Conservation (phyloP, 495 filamentous ascomycete species). For the Xylaria venustula region DNA sequence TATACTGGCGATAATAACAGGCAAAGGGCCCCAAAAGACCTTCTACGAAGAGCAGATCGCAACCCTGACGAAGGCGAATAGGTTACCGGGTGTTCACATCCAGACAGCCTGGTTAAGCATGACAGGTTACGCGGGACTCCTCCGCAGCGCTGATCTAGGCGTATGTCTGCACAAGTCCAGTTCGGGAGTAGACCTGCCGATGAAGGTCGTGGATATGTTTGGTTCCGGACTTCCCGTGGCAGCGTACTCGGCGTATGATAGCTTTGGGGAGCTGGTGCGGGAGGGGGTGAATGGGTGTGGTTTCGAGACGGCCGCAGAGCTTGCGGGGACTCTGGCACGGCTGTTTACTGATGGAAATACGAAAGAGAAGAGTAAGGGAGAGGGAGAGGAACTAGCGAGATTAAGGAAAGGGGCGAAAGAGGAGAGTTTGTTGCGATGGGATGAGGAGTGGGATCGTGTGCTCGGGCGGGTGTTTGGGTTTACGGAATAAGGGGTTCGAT, state of each 20-base stretch:
- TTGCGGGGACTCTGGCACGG: conserved; percentile 57
- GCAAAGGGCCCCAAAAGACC: conserved; percentile 81
- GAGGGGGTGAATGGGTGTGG: conserved; percentile 84
- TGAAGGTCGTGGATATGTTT: conserved; percentile 99
- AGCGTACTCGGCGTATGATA: conserved; percentile 78
- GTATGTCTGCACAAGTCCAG: conserved; percentile 89
- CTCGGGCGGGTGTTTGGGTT: conserved; percentile 71
- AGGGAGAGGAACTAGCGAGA: conserved; percentile 50
- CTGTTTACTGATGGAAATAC: conserved; percentile 52
- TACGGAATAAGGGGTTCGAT: conserved; percentile 19
- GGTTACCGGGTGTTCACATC: conserved; percentile 66
- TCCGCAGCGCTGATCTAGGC: conserved; percentile 87
- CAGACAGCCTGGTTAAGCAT: conserved; percentile 79
- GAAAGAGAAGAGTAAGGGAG: no score
- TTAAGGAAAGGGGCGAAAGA: conserved; percentile 71
- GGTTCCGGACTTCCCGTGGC: conserved; percentile 88
- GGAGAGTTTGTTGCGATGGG: conserved; percentile 81
- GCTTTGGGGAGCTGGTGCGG: conserved; percentile 81
- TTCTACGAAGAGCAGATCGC: conserved; percentile 67
- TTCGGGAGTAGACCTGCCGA: conserved; percentile 92
- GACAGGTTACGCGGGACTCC: conserved; percentile 77
- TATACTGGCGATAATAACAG: conserved; percentile 82
- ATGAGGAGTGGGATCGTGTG: conserved; percentile 88
- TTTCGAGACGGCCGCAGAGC: conserved; percentile 65
- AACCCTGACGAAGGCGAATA: conserved; percentile 54